Conservation (phyloP, 2,329 filamentous ascomycete species). For the Fusarium sp. region DNA sequence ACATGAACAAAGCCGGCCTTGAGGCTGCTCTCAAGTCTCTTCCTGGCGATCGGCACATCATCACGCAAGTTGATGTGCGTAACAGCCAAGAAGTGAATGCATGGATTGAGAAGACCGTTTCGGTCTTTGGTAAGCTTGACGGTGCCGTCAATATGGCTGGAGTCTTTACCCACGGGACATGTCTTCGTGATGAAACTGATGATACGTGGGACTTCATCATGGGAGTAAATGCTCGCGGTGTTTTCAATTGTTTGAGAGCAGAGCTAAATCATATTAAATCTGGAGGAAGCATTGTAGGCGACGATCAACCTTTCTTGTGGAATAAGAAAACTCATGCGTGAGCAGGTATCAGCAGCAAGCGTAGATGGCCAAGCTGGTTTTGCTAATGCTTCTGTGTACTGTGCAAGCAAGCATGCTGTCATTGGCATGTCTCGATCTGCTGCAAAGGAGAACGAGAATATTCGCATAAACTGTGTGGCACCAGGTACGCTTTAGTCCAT, state of each 20-base stretch:
- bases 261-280: background rate
- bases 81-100: background rate
- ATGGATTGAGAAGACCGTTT: background rate
- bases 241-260: background rate
- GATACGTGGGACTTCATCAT: background rate
- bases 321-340: background rate
- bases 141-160: background rate
- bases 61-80: background rate
- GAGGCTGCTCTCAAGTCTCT: background rate
- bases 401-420: background rate
- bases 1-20: background rate
- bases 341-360: background rate
- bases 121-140: background rate
- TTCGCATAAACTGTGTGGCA: background rate
- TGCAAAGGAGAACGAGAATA: background rate
- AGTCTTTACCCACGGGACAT: background rate
- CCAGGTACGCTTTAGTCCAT: background rate
- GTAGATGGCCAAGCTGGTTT: background rate
- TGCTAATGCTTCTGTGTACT: background rate
- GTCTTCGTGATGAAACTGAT: background rate
- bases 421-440: background rate
- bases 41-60: background rate
- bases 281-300: background rate
- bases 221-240: background rate
- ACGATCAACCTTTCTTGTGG: fast-evolving